Evolutionary conservation across 2,329 filamentous ascomycete species (phyloP).

Genomic region (Penicillium griseofulvum): DNA sequence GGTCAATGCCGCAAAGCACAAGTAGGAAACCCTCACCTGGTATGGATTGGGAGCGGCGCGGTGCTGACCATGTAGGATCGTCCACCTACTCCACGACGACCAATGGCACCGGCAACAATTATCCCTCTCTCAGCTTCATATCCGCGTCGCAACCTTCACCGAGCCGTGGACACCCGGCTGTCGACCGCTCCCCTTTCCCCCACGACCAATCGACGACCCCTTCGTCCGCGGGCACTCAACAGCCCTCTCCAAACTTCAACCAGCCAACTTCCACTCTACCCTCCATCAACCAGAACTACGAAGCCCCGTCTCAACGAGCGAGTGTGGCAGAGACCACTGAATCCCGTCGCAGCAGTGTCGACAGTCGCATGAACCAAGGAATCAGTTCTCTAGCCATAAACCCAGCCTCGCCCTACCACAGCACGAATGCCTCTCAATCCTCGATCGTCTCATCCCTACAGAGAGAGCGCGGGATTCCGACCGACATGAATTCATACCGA

Average conservation of each 20-base stretch:
- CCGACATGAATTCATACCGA: conserved; percentile 40
- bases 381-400: conserved; percentile 50
- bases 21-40: conserved; percentile 41
- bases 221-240: conserved; percentile 39
- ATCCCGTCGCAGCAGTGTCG: conserved; percentile 50
- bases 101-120: conserved; percentile 43
- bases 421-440: conserved; percentile 47
- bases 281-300: conserved; percentile 59
- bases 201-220: conserved; percentile 40
- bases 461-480: conserved; percentile 43
- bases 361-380: conserved; percentile 51
- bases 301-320: conserved; percentile 47
- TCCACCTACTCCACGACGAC: conserved; percentile 50
- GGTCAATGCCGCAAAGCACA: conserved; percentile 59
- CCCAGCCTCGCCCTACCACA: conserved; percentile 48
- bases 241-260: conserved; percentile 39
- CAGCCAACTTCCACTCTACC: conserved; percentile 50
- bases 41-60: conserved; percentile 13
- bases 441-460: conserved; percentile 46
- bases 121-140: conserved; percentile 44
- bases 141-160: conserved; percentile 48
- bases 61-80: conserved; percentile 40
- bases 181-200: conserved; percentile 43
- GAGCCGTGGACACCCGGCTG: conserved; percentile 39
- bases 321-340: conserved; percentile 45